Evolutionary conservation across 2,329 filamentous ascomycete genomes (phyloP), one percentile per base, ranked within the genome.

Genomic region (Venturia aucupariae): DNA sequence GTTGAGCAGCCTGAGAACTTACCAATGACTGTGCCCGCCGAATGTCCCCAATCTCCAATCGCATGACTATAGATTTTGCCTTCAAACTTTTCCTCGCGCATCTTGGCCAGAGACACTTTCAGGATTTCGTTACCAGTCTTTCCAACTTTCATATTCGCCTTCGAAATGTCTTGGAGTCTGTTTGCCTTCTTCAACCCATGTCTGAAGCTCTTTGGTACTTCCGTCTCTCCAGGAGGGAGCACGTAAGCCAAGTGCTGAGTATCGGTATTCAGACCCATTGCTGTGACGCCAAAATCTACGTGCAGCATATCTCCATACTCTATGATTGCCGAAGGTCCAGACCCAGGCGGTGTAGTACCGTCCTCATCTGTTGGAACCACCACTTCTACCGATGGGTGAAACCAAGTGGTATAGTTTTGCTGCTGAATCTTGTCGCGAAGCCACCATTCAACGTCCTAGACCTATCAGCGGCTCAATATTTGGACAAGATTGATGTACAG

Each of bases 331-430:
- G 48, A 30, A 32, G 48, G 48, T 2, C 13, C 24, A 6, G 48
- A 54, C 17, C 48, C 48, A 15, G 48, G 48, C 11, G 48, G 48
- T 19, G 48, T 54, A 4, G 48, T 54, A n/a, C 48, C 48, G 24
- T 54, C 48, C 19, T 54, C 24, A 15, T 30, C 32, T n/a, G 48
- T 54, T 32, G 48, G 48, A 15, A 54, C 48, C 6, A 54, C 48
- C 10, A 54, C 48, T 17, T 54, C 48, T 10, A 54, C 48, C 15
- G 48, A 54, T 17, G 48, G 48, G 32, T 54, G 48, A 32, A 54
- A 54, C 48, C 48, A 54, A 54, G 48, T 54, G 27, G 48, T 54
- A 17, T 54, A 54, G 17, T 54, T 54, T 19, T 54, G 48, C 48
- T 54, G 48, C 27, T 54, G 48, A 11, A 54, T 54, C 24, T 54